Evolutionary conservation across 192 early-diverging fungal genomes (phyloP), one percentile per base, ranked within the genome.

Genomic region (Haplosporangium gracile): DNA sequence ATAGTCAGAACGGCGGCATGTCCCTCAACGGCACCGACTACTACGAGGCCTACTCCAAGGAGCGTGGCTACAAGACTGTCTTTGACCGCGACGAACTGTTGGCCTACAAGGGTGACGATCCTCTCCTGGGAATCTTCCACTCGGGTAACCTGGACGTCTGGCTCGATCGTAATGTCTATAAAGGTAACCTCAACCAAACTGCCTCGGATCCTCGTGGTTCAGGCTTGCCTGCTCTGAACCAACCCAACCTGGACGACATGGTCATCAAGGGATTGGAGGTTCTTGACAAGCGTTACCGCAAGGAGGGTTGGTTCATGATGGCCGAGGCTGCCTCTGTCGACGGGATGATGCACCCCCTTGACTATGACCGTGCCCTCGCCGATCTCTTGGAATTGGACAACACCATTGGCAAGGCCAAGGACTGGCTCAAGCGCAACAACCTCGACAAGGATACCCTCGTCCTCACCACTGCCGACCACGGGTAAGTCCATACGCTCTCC

Each of bases 241-340:
- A 93, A 80, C 92, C 92, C 51, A 88, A 89, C 43, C 71, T 92
- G 18, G 81, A 88, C 51, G 75, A 90, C 32, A 93, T 93, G 92
- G 90, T 89, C 63, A 38, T 89, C 60, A 91, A 88, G 72, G 92
- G 90, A 68, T 83, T 93, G 57, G 86, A 93, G 40, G 82, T 89
- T 55, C 77, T 93, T 73, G 86, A 93, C 75, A 89, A 84, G 75
- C 89, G 89, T 34, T 72, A 83, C 74, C 90, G 90, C 78, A 83
- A 83, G 29, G 87, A 93, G 71, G 92, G 92, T 36, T 93, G 80
- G 76, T 93, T 91, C 90, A 82, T 93, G 75, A 91, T 93, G 92
- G 82, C 88, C 60, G 92, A 93, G 77, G 92, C 90, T 57, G 92
- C 91, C 26, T 87, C 90, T 29, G 78, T 93, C 51, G 92, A 93